phyloP scores from a whole-genome alignment of 345 rosid genomes.

The Firmiana major region DNA sequence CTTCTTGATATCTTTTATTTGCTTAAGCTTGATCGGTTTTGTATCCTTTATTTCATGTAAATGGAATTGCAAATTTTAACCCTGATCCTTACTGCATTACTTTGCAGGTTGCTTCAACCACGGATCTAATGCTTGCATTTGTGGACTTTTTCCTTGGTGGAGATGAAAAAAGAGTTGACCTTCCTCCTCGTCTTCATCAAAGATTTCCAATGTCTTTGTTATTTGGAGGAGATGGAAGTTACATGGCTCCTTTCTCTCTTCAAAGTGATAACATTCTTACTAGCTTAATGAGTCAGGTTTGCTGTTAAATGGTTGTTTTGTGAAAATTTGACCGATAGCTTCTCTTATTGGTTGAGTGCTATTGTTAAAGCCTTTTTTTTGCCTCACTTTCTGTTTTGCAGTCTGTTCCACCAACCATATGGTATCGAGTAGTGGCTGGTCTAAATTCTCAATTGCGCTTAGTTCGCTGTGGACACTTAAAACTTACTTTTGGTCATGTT shows the following conservation, averaged over 20 bases:
- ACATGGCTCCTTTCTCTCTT: slow-evolving; percentile 83
- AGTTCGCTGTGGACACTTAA: slow-evolving; percentile 62
- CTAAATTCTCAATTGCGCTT: slow-evolving; percentile 85
- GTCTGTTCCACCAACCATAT: slow-evolving; percentile 83
- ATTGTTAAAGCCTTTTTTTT: not conserved
- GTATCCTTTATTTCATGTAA: not conserved
- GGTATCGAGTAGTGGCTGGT: slow-evolving; percentile 95
- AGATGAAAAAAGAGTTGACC: slow-evolving; percentile 84
- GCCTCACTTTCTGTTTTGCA: slow-evolving; percentile 23
- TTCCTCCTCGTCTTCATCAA: slow-evolving; percentile 73
- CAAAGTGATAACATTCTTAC: slow-evolving; percentile 80
- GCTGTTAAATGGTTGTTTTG: slow-evolving; percentile 8
- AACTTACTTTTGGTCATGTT: slow-evolving; percentile 60
- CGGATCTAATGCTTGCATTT: slow-evolving; percentile 86
- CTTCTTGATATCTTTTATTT: not conserved
- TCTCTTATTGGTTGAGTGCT: not conserved
- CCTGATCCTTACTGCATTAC: not conserved
- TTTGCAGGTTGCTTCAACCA: slow-evolving; percentile 73
- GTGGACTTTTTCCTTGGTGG: slow-evolving; percentile 91
- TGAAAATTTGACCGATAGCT: not conserved
- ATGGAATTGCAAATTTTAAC: not conserved
- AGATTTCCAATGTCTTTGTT: slow-evolving; percentile 72
- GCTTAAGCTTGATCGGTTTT: not conserved
- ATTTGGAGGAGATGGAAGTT: slow-evolving; percentile 93
- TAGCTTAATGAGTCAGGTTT: slow-evolving; percentile 88